Evolutionary conservation across 140 eudicot genomes (phyloP).

Genomic region (Ambrosia hybrid): DNA sequence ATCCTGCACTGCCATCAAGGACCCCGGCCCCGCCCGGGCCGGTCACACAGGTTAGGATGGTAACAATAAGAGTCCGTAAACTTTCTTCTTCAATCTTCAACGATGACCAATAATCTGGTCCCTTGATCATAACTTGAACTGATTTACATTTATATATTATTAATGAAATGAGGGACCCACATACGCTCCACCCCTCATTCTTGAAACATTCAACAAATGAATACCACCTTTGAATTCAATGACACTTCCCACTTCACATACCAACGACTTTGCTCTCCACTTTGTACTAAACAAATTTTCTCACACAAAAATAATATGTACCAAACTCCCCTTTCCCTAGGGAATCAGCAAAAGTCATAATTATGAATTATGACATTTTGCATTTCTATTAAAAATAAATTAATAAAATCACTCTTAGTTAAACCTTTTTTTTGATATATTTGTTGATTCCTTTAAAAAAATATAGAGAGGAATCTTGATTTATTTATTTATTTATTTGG

Average conservation of each 20-base stretch:
- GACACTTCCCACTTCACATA: constrained; percentile 42
- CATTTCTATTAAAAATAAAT: constrained; percentile 39
- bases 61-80: neutral
- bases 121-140: neutral
- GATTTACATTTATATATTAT: constrained; percentile 15
- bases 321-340: constrained; percentile 73
- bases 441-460: constrained; percentile 44
- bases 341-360: constrained; percentile 74
- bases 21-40: too few relatives aligned
- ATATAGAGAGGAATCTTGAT: constrained; percentile 48
- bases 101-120: neutral
- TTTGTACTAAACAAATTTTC: constrained; percentile 28
- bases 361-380: constrained; percentile 54
- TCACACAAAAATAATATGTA: constrained; percentile 61
- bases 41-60: neutral
- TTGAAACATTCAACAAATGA: constrained; percentile 49
- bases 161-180: constrained; percentile 46
- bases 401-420: constrained; percentile 43
- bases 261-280: constrained; percentile 46
- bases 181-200: constrained; percentile 41
- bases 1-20: neutral
- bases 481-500: neutral
- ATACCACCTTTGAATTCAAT: constrained; percentile 53
- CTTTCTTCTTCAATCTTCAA: constrained; percentile 4
- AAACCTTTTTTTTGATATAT: constrained; percentile 13